Evolutionary conservation across 73 alveolate species (phyloP).

Genomic region (Paramecium biaurelia): DNA sequence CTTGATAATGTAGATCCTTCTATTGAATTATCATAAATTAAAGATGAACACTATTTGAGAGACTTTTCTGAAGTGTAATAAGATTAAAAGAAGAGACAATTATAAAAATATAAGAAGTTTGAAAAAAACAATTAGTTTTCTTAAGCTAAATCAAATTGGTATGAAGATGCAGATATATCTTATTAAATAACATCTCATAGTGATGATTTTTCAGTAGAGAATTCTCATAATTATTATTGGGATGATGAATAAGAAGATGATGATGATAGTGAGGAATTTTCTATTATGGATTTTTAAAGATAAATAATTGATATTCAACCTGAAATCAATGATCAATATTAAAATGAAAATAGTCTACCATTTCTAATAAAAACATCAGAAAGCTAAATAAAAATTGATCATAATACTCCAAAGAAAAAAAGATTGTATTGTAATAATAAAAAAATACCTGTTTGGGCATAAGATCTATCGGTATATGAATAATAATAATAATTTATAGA

Average conservation of each 20-base stretch:
- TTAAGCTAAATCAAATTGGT: neutral
- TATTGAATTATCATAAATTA: neutral
- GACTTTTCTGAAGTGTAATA: neutral
- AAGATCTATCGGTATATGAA: neutral
- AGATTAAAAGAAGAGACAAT: neutral
- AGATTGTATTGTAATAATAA: constrained; percentile 29
- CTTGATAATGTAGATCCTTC: neutral
- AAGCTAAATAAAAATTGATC: neutral
- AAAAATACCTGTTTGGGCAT: constrained; percentile 23
- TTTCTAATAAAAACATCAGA: neutral
- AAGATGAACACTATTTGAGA: neutral
- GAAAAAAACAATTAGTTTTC: neutral
- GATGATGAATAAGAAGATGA: neutral
- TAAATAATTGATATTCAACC: neutral
- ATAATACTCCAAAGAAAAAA: constrained; percentile 4
- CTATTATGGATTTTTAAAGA: neutral
- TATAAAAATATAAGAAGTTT: neutral
- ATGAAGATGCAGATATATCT: constrained; percentile 10
- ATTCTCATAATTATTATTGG: neutral
- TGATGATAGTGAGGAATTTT: neutral
- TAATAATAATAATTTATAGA: neutral
- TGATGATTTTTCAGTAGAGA: neutral
- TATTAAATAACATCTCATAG: neutral
- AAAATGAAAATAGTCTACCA: neutral
- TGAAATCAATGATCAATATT: neutral